phyloP scores from a whole-genome alignment of 345 rosid genomes.

The Crucihimalaya himalaica region DNA sequence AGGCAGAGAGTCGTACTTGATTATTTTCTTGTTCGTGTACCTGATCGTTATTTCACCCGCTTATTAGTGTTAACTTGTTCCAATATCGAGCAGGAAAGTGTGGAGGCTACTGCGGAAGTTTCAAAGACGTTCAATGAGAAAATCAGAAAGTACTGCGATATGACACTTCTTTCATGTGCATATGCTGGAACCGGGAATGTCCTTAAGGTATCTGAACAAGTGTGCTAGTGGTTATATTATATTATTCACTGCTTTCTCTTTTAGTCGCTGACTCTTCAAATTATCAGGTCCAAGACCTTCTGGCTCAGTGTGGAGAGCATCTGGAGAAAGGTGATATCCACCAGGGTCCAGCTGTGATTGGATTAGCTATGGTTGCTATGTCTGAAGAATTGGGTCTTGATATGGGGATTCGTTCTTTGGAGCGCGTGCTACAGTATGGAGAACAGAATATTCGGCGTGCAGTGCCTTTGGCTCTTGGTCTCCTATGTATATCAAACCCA shows the following conservation, averaged over 20 bases:
- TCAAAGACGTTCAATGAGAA: conserved; percentile 91
- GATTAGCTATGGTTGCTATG: conserved; percentile 99
- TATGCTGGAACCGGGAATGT: conserved; percentile 98
- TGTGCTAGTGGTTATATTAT: conserved; percentile 22
- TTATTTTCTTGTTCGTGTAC: conserved; percentile 22
- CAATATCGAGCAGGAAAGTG: conserved; percentile 61
- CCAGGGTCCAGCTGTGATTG: conserved; percentile 97
- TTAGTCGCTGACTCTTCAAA: conserved; percentile 29
- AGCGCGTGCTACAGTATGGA: conserved; percentile 93
- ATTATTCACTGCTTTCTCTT: conserved; percentile 19
- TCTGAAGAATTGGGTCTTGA: conserved; percentile 97
- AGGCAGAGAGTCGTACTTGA: conserved; percentile 11
- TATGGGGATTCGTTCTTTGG: conserved; percentile 92
- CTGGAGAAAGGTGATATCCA: conserved; percentile 82
- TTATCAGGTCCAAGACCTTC: conserved; percentile 83
- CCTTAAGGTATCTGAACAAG: conserved; percentile 66
- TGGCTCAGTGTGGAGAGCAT: conserved; percentile 87
- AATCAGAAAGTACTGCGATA: conserved; percentile 86
- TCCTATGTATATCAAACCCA: conserved; percentile 95
- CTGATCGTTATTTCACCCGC: conserved; percentile 4
- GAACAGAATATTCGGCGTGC: conserved; percentile 86
- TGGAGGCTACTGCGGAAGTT: conserved; percentile 95
- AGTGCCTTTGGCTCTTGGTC: conserved; percentile 97
- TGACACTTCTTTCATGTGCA: conserved; percentile 95
- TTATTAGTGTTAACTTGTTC: conserved; percentile 27